Base-by-base conservation (phyloP, 148 eudicot species). In the Heliamphora exappendiculata region DNA sequence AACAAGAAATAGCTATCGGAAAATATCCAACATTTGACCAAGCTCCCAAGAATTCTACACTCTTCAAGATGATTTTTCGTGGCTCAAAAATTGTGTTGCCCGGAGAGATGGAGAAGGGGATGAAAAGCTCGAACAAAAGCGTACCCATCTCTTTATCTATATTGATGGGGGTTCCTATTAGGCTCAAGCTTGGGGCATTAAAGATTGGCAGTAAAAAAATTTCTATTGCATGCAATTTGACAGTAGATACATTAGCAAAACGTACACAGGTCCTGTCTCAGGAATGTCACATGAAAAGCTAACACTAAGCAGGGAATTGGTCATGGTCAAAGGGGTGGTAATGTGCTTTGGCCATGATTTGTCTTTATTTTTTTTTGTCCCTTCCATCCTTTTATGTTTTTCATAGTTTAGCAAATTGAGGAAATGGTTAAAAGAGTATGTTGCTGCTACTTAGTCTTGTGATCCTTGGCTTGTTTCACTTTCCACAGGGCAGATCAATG, bases 11-110 rank as follows among this genome's bases (percentile, higher is more conserved):
- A 49, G 49, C 71, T 1, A 29, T 45, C 31, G 78, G 62, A 19
- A 75, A 33, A 47, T 64, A 41, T 49, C 59, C 71, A n/a, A 45
- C 47, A 0, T 75, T 37, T 17, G 29, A 75, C 7, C 78, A 63
- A 33, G 70, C 17, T 12, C 29, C 58, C 33, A 54, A 37, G 58
- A 20, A 67, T 67, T 67, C 71, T 1, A 41, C 28, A 11, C 29
- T 41, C 26, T 67, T 41, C 6, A 22, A 22, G 50, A 65, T 64
- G 66, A 64, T 16, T 54, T 39, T 75, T 31, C 54, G 0, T 5
- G 44, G 65, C 28, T 42, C 28, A 11, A 65, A 31, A 33, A 22
- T 51, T 58, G 20, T 9, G 28, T 59, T 70, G 29, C 45, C 63
- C 44, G 5, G 3, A 44, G 62, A 36, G 44, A 34, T 13, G 11